phyloP scores from a whole-genome alignment of 257 asterid species.

The Solanum peruvianum region DNA sequence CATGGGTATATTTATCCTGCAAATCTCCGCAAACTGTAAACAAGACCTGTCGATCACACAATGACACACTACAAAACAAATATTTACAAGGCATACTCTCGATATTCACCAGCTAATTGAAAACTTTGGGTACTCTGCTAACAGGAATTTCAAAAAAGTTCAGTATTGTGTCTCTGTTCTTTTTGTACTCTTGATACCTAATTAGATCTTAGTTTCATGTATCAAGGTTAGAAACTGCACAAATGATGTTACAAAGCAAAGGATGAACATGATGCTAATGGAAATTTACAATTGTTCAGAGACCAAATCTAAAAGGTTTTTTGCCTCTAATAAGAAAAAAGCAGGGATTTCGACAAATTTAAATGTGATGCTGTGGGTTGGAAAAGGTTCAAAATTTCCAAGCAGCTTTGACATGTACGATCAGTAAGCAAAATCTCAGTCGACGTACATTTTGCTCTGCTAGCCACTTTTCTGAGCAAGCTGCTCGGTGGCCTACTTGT shows the following conservation, averaged over 20 bases:
- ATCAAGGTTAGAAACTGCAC: not conserved
- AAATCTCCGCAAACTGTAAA: not conserved
- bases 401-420: not conserved
- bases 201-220: not conserved
- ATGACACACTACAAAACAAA: not conserved
- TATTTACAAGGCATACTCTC: not conserved
- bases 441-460: not conserved
- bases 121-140: not conserved
- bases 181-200: not conserved
- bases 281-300: not conserved
- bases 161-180: not conserved
- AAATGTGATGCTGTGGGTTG: not conserved
- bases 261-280: not conserved
- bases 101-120: not conserved
- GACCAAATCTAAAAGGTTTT: not conserved
- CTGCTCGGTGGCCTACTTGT: conserved; percentile 37
- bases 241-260: not conserved
- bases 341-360: conserved; percentile 13
- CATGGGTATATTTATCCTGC: not conserved
- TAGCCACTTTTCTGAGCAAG: conserved; percentile 4
- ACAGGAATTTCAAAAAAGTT: not conserved
- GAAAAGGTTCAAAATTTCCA: conserved; percentile 11
- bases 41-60: not conserved
- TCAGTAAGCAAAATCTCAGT: not conserved
- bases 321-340: not conserved